Evolutionary conservation across 768 basidiomycete genomes (phyloP), one percentile per base, ranked within the genome.

Genomic region (Boletus bicolor): DNA sequence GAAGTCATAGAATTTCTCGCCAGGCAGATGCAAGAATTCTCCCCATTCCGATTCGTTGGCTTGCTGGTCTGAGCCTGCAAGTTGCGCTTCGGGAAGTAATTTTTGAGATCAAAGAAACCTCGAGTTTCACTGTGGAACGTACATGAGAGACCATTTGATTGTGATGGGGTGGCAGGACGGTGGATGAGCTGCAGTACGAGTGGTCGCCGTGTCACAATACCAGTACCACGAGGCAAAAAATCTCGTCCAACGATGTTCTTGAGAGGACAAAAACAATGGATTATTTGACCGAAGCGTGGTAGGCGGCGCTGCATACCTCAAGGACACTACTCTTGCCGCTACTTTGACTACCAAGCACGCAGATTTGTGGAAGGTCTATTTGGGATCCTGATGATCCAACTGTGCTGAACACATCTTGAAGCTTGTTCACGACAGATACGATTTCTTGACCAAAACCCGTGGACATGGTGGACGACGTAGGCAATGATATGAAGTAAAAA

Each of bases 221-320:
- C 96, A 53, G 94, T 91, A 72, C 97, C 97, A 80, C 97, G 91
- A 74, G 97, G 97, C 69, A 99, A 72, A 80, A 99, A 99, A 74
- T 99, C 97, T 63, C 96, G 85, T 56, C 97, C 97, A 53, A 98
- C 95, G 62, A 98, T 94, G 76, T 98, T 97, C 93, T 96, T 63
- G 49, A 9, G 35, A 55, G 19, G 46, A 41, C 28, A 48, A 47
- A 45, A 53, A 44, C 7, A 54, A 60, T 64, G 49, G 58, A 35
- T 45, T 52, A 21, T 12, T 54, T 39, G 46, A 45, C 35, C 8
- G 39, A 21, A 12, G 34, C 2, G 46, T 36, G 53, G 28, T 46
- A 24, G 36, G 52, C 48, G 14, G 49, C 28, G 17, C 49, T 28
- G 61, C 80, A 55, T 62, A 91, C 91, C 86, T 93, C 91, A 41